Evolutionary conservation across 2,329 filamentous ascomycete genomes (phyloP), one percentile per base, ranked within the genome.

Genomic region (Tolypocladium inflatum): DNA sequence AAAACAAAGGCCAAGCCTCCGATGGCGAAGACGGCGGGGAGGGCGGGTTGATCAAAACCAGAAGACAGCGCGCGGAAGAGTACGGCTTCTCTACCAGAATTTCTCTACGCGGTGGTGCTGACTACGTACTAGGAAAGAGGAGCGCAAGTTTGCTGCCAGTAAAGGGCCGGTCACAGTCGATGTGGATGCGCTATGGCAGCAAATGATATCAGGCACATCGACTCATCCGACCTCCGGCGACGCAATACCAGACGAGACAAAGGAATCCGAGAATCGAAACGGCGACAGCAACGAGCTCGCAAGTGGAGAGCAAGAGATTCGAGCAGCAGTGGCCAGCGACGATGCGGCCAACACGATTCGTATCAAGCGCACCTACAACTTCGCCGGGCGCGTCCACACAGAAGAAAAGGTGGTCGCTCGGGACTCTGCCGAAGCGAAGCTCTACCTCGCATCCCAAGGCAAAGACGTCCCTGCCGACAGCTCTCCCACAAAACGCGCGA

Each of bases 341-440:
- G 70, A 71, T 1, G 54, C 68, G 6, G 63, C 72, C 2, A 69
- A 73, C 6, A 78, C 77, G 73, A 77, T 90, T 64, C 81, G 80
- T 60, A 87, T 91, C 61, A 88, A 85, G 65, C 84, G 86, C 37
- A 86, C 83, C 17, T 90, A 89, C 72, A 88, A 87, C 64, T 91
- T 91, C 64, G 88, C 88, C 41, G 88, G 88, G 37, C 83, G 87
- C 65, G 78, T 87, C 15, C 84, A 88, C 65, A 87, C 81, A 0
- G 88, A 91, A 66, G 85, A 89, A 67, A 90, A 89, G 68, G 73
- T 86, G 13, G 85, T 91, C 1, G 75, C 83, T 4, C 78, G 81
- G 51, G 78, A 83, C 66, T 88, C 85, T 0, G 85, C 85, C 57
- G 86, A 88, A 68, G 86, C 84, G 50, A 83, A 80, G 61, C 76